Percentiles rank a stretch among this genome's conserved stretches.
These are phyloP conservation scores for Phtheirospermum japonicum DNA, from an alignment of 257 asterid species.

Conservation along the genomic window DNA sequence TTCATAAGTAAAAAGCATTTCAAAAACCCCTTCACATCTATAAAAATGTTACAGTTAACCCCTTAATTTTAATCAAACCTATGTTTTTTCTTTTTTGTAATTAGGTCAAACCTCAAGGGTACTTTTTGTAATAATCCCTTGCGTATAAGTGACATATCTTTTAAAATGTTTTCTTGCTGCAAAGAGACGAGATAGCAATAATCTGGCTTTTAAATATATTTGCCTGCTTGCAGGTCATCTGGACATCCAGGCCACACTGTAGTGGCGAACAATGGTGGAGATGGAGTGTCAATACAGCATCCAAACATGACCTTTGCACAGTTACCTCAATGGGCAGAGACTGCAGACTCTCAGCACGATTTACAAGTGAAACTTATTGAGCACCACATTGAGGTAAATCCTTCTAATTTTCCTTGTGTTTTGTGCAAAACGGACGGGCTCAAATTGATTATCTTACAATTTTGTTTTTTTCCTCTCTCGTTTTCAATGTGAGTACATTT, in stretches of 20 bases:
- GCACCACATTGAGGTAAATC: constrained; percentile 74
- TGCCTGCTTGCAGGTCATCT: constrained; percentile 32
- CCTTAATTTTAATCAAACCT: background rate
- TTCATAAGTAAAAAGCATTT: background rate
- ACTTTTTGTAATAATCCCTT: background rate
- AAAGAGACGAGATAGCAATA: background rate
- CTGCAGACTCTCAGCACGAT: too few relatives aligned
- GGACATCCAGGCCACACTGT: constrained; percentile 26
- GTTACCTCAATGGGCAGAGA: constrained; percentile 20
- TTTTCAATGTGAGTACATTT: too few relatives aligned
- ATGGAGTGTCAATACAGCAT: constrained; percentile 34
- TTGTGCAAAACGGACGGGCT: background rate
- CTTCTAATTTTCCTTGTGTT: background rate
- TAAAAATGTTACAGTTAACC: background rate
- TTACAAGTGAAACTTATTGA: constrained; percentile 52
- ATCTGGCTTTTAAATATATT: too few relatives aligned
- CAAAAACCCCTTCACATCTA: background rate
- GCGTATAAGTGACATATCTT: background rate
- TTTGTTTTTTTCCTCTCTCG: too few relatives aligned
- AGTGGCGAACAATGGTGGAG: constrained; percentile 33
- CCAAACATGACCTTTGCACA: constrained; percentile 32
- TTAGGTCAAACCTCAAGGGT: background rate
- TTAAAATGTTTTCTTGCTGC: background rate
- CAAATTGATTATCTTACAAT: too few relatives aligned
- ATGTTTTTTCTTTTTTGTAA: too few relatives aligned